Evolutionary conservation across 176 grass and related monocot species (phyloP).

Genomic region (Carex myosuroides): DNA sequence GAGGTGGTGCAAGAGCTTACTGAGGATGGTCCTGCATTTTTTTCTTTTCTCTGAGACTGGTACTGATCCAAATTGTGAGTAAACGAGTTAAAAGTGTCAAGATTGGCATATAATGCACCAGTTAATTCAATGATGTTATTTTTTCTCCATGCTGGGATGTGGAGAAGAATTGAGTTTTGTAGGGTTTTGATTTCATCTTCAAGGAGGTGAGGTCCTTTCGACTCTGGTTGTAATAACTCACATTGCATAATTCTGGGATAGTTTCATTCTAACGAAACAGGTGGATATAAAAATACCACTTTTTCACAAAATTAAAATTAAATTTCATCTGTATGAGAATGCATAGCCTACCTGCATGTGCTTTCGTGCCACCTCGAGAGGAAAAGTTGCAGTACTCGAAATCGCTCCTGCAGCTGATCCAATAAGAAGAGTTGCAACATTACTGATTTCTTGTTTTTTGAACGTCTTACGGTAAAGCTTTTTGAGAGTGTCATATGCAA

Average conservation of each 20-base stretch:
- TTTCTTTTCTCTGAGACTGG: neutral
- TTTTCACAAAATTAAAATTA: neutral
- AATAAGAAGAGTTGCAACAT: constrained; percentile 78
- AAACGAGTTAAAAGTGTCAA: neutral
- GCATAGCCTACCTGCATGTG: constrained; percentile 56
- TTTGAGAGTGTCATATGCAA: constrained; percentile 82
- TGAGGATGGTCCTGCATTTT: neutral
- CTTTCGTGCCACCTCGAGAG: constrained; percentile 89
- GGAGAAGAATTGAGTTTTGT: neutral
- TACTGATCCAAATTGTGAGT: neutral
- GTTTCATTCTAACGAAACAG: neutral
- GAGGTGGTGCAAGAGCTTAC: no score
- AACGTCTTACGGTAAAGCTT: constrained; percentile 89
- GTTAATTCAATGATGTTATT: neutral
- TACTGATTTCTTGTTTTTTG: constrained; percentile 76
- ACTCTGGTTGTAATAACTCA: neutral
- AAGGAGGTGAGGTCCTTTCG: neutral
- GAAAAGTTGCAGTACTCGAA: constrained; percentile 89
- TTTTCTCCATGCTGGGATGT: neutral
- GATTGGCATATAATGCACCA: neutral
- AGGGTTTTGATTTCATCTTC: neutral
- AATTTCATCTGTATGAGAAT: neutral
- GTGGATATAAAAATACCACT: neutral
- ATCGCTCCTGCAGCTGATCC: constrained; percentile 81
- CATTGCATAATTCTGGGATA: neutral